Conservation (phyloP, 169 alveolate species). For the Toxoplasma gondii region DNA sequence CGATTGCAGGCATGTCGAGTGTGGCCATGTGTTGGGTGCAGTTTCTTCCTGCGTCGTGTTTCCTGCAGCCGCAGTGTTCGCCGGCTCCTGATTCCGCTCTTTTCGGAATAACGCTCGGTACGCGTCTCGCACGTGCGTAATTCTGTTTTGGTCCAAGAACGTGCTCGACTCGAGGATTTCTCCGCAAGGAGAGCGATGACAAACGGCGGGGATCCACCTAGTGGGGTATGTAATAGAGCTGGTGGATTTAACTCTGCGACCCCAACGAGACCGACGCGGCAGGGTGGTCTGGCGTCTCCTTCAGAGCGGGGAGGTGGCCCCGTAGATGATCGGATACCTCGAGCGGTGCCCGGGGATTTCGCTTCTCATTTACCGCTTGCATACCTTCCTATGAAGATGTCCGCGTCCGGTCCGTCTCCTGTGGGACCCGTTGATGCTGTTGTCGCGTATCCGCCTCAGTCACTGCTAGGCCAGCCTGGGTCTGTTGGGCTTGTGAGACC, state of each 20-base stretch:
- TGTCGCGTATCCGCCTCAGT: background rate
- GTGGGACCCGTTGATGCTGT: constrained; percentile 1
- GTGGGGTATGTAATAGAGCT: background rate
- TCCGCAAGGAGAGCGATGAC: background rate
- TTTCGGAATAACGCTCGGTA: too few species aligned
- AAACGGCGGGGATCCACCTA: background rate
- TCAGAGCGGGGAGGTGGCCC: background rate
- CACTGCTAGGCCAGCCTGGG: background rate
- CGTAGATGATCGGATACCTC: background rate
- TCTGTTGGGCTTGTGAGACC: background rate
- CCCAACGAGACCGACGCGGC: background rate
- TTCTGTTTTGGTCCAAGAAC: too few species aligned
- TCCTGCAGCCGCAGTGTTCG: too few species aligned
- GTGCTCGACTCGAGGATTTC: too few species aligned
- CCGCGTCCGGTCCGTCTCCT: background rate
- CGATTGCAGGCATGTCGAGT: too few species aligned
- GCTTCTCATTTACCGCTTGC: background rate
- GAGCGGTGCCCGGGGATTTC: background rate
- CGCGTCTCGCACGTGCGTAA: too few species aligned
- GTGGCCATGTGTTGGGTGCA: too few species aligned
- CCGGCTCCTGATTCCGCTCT: too few species aligned
- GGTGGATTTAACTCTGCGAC: background rate
- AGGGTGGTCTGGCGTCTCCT: background rate
- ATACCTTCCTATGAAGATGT: background rate
- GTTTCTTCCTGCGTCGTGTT: too few species aligned